Evolutionary conservation across 306 rosid genomes (phyloP), one percentile per base, ranked within the genome.

Genomic region (Cicer judaicum): DNA sequence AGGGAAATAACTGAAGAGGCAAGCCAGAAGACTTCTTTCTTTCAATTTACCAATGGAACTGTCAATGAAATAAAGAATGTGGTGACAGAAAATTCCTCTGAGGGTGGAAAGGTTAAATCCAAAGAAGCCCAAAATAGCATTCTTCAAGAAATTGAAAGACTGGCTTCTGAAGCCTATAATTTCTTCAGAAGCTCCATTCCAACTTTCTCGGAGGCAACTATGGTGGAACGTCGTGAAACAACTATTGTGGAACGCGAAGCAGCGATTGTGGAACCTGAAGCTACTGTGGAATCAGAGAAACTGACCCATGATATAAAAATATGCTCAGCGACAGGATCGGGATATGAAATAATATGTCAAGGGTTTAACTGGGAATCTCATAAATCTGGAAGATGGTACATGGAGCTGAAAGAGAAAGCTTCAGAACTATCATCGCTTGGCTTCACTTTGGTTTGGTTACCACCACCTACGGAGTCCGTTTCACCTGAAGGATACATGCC

Each of bases 401-500:
- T 78, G 86, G 93, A 89, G 79, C 89, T 95, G 79, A 81, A 90
- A 87, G 87, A 84, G 76, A 90, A 85, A 81, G 91, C 88, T 74
- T 77, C 87, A 63, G 89, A 85, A 48, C 78, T 95, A 68, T 70
- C 96, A 44, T 81, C 95, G 29, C 78, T 90, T 80, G 99, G 99
- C 82, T 86, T 92, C 69, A 89, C 97, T 41, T 90, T 92, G 72
- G 74, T 95, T 74, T 94, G 99, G 99, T 83, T 94, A 60, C 99
- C 99, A 41, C 98, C 98, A 16, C 99, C 99, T 21, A 94, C 99
- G 11, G 96, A 92, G 46, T 92, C 99, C 64, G 90, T 95, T 77
- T 89, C 99, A 64, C 93, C 93, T 10, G 93, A 94, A 83, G 99
- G 97, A 72, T 95, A 95, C 88, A 90, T 95, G 98, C 98, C 97